These are phyloP conservation scores for Isoetes engelmannii DNA, from an alignment of 83 land plant genomes.

Conservation along the genomic window DNA sequence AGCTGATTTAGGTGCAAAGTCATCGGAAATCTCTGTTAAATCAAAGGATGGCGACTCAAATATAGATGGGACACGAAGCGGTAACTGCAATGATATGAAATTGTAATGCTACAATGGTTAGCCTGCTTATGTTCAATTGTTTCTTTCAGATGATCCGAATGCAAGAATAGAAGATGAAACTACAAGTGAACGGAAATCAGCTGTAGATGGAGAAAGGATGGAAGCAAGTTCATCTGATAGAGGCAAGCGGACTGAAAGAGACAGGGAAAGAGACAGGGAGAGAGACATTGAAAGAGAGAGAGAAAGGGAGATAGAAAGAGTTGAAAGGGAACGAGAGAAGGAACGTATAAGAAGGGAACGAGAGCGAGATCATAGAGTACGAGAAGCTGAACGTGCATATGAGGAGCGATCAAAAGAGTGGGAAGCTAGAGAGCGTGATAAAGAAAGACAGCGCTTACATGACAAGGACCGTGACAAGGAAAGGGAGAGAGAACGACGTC, in stretches of 20 bases:
- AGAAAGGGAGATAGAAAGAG: slow-evolving; percentile 76
- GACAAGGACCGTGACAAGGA: slow-evolving; percentile 96
- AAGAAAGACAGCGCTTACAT: slow-evolving; percentile 63
- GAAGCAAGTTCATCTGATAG: slow-evolving; percentile 70
- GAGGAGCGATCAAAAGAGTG: slow-evolving; percentile 76
- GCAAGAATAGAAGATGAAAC: slow-evolving; percentile 80
- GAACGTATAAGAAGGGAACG: slow-evolving; percentile 75
- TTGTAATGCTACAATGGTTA: not conserved
- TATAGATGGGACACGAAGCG: slow-evolving; percentile 54
- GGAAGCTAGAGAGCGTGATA: slow-evolving; percentile 89
- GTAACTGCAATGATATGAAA: slow-evolving; percentile 29
- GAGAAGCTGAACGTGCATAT: slow-evolving; percentile 71
- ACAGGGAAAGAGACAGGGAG: slow-evolving; percentile 60
- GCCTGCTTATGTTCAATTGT: slow-evolving; percentile 2
- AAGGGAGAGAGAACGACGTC: slow-evolving; percentile 59
- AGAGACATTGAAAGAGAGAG: slow-evolving; percentile 39
- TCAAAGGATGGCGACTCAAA: slow-evolving; percentile 61
- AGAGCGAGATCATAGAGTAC: slow-evolving; percentile 55
- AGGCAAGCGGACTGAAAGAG: slow-evolving; percentile 48
- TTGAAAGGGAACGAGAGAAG: slow-evolving; percentile 81
- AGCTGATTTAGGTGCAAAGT: slow-evolving; percentile 34
- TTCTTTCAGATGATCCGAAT: slow-evolving; percentile 20
- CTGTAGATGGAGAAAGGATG: slow-evolving; percentile 49
- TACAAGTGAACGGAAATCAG: slow-evolving; percentile 54
- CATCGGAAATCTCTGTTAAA: slow-evolving; percentile 45